Evolutionary conservation across 441 rosid genomes (phyloP), one percentile per base, ranked within the genome.

Genomic region (Euphorbia celastroides): DNA sequence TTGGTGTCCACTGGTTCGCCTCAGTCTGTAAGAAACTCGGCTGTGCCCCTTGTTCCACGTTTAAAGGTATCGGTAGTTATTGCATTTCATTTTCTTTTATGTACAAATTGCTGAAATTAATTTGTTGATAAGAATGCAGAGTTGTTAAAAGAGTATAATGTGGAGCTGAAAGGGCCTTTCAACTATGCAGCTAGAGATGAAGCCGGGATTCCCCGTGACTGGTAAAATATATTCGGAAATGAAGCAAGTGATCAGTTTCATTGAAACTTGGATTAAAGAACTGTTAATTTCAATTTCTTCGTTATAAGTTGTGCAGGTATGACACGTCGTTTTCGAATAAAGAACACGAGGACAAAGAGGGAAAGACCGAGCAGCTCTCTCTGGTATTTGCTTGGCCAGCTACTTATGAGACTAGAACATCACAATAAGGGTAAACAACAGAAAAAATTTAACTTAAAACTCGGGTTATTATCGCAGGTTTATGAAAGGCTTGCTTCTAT

Each of bases 141-240:
- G 63, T 67, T 90, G 79, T 79, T 90, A 63, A 80, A 74, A 62
- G 98, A 88, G 84, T 88, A 88, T 58, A 74, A 82, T 44, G 90
- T 86, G 72, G 96, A 93, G 80, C 71, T 88, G 77, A 93, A 90
- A 70, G 98, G 98, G 36, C 96, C 98, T 42, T 93, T 93, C 74
- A 93, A 93, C 75, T 81, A 90, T 72, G 74, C 89, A 41, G 93
- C 98, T 52, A 81, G 98, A 65, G 95, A 86, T 19, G 76, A 83
- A 64, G 97, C 97, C 70, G 94, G 97, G 75, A 87, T 93, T 74
- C 97, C 97, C 8, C 88, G 94, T 58, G 87, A 88, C 61, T 90
- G 97, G 98, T 92, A 32, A 73, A 81, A 51, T 77, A 56, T 42
- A 1, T 69, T 31, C 13, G 31, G 38, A 9, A 26, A 27, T 34